Percentiles rank a stretch among this genome's conserved stretches.
phyloP scores from a whole-genome alignment of 805 yeast species.

The Middelhovenomyces tepae region DNA sequence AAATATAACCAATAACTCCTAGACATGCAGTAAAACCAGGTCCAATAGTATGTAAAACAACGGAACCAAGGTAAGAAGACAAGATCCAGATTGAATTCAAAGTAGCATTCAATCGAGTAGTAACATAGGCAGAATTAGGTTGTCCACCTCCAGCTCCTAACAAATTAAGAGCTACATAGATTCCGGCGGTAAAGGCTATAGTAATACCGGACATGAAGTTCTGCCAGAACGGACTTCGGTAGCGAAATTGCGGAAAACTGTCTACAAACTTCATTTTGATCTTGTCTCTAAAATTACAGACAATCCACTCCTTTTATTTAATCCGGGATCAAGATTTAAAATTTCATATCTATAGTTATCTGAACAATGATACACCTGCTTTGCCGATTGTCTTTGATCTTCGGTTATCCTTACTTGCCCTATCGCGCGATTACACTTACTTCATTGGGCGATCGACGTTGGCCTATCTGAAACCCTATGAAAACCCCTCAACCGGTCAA shows the following conservation, averaged over 20 bases:
- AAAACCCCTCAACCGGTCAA: no score
- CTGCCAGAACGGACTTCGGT: slow-evolving; percentile 7
- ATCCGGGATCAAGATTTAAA: no score
- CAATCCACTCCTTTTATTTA: no score
- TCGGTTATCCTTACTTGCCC: no score
- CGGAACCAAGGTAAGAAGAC: slow-evolving; percentile 3
- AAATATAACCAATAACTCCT: slow-evolving; percentile 5
- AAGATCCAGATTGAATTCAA: slow-evolving; percentile 4
- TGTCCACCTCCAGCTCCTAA: slow-evolving; percentile 6
- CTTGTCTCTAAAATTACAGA: no score
- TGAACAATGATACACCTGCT: no score
- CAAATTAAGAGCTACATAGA: slow-evolving; percentile 6
- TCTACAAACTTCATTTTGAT: no score
- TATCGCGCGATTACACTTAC: no score
- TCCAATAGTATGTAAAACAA: slow-evolving; percentile 4
- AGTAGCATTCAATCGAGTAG: slow-evolving; percentile 3
- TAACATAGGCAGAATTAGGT: slow-evolving; percentile 2
- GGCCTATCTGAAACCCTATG: no score
- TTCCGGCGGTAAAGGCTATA: slow-evolving; percentile 6
- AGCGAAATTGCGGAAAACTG: slow-evolving; percentile 4
- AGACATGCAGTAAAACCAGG: slow-evolving; percentile 5
- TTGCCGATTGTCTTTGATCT: no score
- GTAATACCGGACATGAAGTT: slow-evolving; percentile 1
- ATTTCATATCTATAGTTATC: no score
- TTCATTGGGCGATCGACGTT: no score